phyloP scores from a whole-genome alignment of 306 rosid genomes.

The Trichosanthes cucumerina region DNA sequence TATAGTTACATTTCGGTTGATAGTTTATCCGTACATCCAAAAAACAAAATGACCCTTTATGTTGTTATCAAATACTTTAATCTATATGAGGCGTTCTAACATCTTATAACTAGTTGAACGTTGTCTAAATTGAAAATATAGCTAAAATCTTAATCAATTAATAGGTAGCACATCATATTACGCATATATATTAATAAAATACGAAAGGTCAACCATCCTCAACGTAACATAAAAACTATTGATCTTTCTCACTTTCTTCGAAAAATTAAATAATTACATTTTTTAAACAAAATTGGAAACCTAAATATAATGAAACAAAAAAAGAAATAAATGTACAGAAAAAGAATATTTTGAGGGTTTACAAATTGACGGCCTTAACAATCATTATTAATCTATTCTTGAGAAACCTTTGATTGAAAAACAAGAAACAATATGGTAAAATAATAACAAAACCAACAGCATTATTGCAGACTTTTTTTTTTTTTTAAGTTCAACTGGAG shows the following conservation, averaged over 20 bases:
- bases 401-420: slow-evolving; percentile 21
- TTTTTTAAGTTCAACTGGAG: too few species aligned
- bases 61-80: background rate
- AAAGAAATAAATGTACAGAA: background rate
- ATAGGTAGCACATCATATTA: too few species aligned
- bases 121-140: too few species aligned
- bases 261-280: background rate
- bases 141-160: too few species aligned
- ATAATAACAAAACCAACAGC: too few species aligned
- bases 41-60: too few species aligned
- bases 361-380: slow-evolving; percentile 19
- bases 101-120: background rate
- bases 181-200: too few species aligned
- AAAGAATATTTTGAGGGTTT: background rate
- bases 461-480: too few species aligned
- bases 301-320: background rate
- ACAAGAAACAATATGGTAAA: background rate
- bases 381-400: slow-evolving; percentile 18
- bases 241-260: too few species aligned
- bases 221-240: background rate
- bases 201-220: background rate
- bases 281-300: background rate
- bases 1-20: too few species aligned
- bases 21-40: too few species aligned
- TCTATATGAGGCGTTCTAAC: background rate